Base-by-base conservation (phyloP, 2,329 filamentous ascomycete genomes). In the Graphilbum sp. region DNA sequence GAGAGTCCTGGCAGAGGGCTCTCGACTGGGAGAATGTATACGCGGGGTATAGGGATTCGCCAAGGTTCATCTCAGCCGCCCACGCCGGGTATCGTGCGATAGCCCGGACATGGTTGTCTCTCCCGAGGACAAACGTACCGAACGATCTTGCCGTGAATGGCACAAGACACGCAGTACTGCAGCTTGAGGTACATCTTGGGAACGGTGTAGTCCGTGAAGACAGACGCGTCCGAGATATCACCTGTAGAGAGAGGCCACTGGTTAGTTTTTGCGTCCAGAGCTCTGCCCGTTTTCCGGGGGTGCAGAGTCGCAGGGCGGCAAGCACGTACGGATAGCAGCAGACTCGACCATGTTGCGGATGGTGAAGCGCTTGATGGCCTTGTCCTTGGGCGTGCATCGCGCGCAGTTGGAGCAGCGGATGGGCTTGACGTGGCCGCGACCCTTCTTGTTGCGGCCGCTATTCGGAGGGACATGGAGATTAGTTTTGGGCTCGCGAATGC, bases 131-230 rank as follows among this genome's bases (percentile, higher is more conserved):
- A 63, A 64, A 76, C 87, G 67, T 90, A 96, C 88, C 90, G 88
- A 69, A 98, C 92, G 67, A 98, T 98, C 83, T 98, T 98, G 77
- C 90, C 90, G 77, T 98, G 90, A 54, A 98, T 98, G 61, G 90
- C 90, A 72, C 90, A 98, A 68, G 88, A 96, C 62, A 98, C 90
- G 68, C 90, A 98, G 85, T 98, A 98, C 75, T 98, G 90, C 66
- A 98, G 81, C 82, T 98, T 98, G 71, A 98, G 75, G 84, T 98
- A 98, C 92, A 98, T 98, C 84, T 98, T 98, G 70, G 90, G 90
- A 60, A 98, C 88, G 55, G 86, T 87, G 77, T 98, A 98, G 74
- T 98, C 90, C 59, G 82, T 67, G 72, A 96, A 98, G 68, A 98
- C 90, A 60, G 90, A 96, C 60, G 92, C 90, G 66, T 98, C 90